A percentile compares a stretch with the other conserved stretches of the same genome.
These are phyloP conservation scores for Myxozyma udenii DNA, from an alignment of 805 yeast genomes.

Conservation along the genomic window DNA sequence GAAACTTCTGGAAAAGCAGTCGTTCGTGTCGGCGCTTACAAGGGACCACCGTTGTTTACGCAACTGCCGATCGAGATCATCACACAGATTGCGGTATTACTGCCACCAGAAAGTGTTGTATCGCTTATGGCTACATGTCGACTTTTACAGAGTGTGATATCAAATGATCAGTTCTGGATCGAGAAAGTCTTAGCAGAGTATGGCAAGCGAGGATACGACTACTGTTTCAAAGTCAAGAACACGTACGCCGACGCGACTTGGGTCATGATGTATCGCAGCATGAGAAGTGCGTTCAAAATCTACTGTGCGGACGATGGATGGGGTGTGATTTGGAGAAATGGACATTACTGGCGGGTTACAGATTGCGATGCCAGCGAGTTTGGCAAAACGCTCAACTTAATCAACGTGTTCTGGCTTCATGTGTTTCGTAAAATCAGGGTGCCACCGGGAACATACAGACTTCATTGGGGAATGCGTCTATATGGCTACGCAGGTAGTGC, in stretches of 20 bases:
- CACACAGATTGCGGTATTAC: conserved; percentile 1
- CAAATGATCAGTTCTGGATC: conserved; percentile 15
- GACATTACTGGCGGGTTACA: conserved; percentile 5
- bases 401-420: conserved; percentile 16
- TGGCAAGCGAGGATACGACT: conserved; percentile 12
- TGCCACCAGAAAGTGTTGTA: conserved; percentile 8
- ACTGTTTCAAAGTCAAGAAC: neutral
- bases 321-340: conserved; percentile 27
- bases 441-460: conserved; percentile 21
- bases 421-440: conserved; percentile 11
- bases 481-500: neutral
- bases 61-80: conserved; percentile 16
- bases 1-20: too few relatives aligned
- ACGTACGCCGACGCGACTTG: conserved; percentile 3
- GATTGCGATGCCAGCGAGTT: conserved; percentile 2
- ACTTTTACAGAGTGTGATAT: conserved; percentile 4
- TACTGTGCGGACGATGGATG: conserved; percentile 16
- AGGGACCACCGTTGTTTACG: neutral
- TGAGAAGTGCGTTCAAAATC: conserved; percentile 18
- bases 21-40: too few relatives aligned
- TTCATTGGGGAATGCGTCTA: conserved; percentile 19
- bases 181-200: conserved; percentile 12
- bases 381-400: conserved; percentile 3
- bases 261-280: conserved; percentile 11
- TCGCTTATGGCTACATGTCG: conserved; percentile 4